Conservation (phyloP, 1,139 yeast species). For the Geotrichum fermentans region DNA sequence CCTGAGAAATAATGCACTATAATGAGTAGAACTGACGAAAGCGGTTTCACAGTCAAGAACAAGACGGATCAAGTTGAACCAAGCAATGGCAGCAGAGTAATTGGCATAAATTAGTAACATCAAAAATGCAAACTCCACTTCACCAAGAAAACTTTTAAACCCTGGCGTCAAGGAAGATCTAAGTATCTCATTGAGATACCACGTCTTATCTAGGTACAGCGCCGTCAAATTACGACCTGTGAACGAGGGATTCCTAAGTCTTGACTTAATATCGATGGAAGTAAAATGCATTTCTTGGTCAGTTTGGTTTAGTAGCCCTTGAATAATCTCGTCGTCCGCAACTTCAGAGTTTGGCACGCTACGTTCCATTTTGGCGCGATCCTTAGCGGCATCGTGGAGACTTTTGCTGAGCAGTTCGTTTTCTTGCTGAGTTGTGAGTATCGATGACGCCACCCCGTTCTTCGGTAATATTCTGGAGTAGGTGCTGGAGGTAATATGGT, state of each 20-base stretch:
- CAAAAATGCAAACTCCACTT: slow-evolving; percentile 41
- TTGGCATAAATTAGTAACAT: slow-evolving; percentile 42
- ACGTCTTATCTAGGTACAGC: slow-evolving; percentile 44
- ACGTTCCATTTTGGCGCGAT: slow-evolving; percentile 18
- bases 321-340: slow-evolving; percentile 33
- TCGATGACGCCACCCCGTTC: slow-evolving; percentile 33
- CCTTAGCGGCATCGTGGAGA: slow-evolving; percentile 29
- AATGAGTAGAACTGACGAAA: slow-evolving; percentile 20
- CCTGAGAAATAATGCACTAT: slow-evolving; percentile 31
- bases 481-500: slow-evolving; percentile 24
- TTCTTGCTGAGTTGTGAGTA: slow-evolving; percentile 43
- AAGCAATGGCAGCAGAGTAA: slow-evolving; percentile 45
- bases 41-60: slow-evolving; percentile 33
- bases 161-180: slow-evolving; percentile 22
- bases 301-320: slow-evolving; percentile 35
- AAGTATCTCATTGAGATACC: slow-evolving; percentile 39
- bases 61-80: slow-evolving; percentile 42
- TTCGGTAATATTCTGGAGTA: slow-evolving; percentile 29
- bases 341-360: slow-evolving; percentile 19
- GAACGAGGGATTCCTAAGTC: slow-evolving; percentile 36
- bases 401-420: slow-evolving; percentile 35
- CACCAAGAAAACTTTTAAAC: slow-evolving; percentile 35
- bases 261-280: slow-evolving; percentile 37
- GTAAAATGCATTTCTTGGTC: slow-evolving; percentile 38
- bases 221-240: slow-evolving; percentile 36